Evolutionary conservation across 2,329 filamentous ascomycete genomes (phyloP).

Genomic region (Ophiognomonia clavigignenti-juglandacearum): DNA sequence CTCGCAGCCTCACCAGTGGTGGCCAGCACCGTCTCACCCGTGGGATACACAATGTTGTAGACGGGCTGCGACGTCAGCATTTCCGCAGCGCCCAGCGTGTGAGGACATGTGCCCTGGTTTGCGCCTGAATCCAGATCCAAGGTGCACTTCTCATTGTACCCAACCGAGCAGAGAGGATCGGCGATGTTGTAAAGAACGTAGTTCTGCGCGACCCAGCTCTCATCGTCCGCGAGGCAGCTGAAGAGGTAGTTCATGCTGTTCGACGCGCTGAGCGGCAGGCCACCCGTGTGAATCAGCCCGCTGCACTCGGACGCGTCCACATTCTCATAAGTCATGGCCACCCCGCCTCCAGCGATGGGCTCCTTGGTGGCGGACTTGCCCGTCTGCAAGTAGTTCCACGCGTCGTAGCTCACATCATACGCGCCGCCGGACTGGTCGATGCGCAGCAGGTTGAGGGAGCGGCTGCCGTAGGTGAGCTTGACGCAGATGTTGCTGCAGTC

Average conservation of each 20-base stretch:
- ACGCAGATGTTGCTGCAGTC: slow-evolving; percentile 53
- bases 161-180: slow-evolving; percentile 42
- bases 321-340: slow-evolving; percentile 42
- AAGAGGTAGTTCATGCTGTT: slow-evolving; percentile 51
- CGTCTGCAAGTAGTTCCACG: slow-evolving; percentile 50
- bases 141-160: slow-evolving; percentile 40
- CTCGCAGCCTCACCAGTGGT: slow-evolving; percentile 14
- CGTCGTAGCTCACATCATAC: slow-evolving; percentile 48
- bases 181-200: slow-evolving; percentile 46
- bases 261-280: slow-evolving; percentile 34
- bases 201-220: slow-evolving; percentile 44
- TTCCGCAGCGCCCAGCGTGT: slow-evolving; percentile 34
- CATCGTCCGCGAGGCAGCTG: slow-evolving; percentile 34
- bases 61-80: slow-evolving; percentile 34
- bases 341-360: slow-evolving; percentile 41
- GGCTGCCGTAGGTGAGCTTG: slow-evolving; percentile 41
- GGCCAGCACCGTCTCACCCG: slow-evolving; percentile 36
- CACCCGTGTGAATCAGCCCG: slow-evolving; percentile 40
- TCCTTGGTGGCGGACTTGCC: slow-evolving; percentile 40
- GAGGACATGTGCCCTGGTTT: slow-evolving; percentile 41
- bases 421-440: slow-evolving; percentile 52
- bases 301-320: slow-evolving; percentile 41
- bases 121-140: slow-evolving; percentile 34
- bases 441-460: slow-evolving; percentile 50
- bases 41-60: slow-evolving; percentile 43